Conservation (phyloP, 164 flowering plant genomes). For the Berberis vulgaris region DNA sequence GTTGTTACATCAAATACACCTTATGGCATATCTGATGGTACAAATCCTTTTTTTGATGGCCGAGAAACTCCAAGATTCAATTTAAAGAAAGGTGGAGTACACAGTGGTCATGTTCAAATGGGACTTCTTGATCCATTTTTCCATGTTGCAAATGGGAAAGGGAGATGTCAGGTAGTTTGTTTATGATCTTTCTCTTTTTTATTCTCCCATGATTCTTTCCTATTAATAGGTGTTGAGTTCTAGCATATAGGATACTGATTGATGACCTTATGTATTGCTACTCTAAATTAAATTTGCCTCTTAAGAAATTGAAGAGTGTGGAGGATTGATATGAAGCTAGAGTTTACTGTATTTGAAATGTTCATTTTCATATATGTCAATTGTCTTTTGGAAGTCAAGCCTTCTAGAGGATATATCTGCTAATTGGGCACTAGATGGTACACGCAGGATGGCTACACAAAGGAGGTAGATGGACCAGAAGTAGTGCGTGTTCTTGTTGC, state of each 20-base stretch:
- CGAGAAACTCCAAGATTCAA: conserved; percentile 48
- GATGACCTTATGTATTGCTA: too few species aligned
- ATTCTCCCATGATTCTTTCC: neutral
- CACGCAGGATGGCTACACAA: conserved; percentile 85
- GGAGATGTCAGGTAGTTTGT: conserved; percentile 63
- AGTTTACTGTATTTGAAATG: too few species aligned
- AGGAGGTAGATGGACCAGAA: conserved; percentile 50
- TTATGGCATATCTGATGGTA: conserved; percentile 76
- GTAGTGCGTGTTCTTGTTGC: conserved; percentile 72
- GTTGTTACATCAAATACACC: conserved; percentile 83
- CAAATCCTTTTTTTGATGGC: conserved; percentile 77
- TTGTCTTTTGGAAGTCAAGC: too few species aligned
- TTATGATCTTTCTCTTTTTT: neutral
- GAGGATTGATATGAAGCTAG: too few species aligned
- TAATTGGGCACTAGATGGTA: conserved; percentile 2
- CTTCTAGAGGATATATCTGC: neutral
- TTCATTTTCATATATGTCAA: too few species aligned
- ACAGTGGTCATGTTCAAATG: conserved; percentile 86
- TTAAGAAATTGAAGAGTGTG: too few species aligned
- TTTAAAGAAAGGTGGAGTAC: conserved; percentile 57
- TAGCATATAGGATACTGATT: neutral
- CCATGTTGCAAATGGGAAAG: conserved; percentile 48
- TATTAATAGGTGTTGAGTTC: neutral
- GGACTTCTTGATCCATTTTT: conserved; percentile 80
- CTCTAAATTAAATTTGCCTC: too few species aligned